A percentile compares a stretch with the other conserved stretches of the same genome.
Evolutionary conservation across 371 early-diverging fungal genomes (phyloP).

Genomic region (Mucor piriformis): DNA sequence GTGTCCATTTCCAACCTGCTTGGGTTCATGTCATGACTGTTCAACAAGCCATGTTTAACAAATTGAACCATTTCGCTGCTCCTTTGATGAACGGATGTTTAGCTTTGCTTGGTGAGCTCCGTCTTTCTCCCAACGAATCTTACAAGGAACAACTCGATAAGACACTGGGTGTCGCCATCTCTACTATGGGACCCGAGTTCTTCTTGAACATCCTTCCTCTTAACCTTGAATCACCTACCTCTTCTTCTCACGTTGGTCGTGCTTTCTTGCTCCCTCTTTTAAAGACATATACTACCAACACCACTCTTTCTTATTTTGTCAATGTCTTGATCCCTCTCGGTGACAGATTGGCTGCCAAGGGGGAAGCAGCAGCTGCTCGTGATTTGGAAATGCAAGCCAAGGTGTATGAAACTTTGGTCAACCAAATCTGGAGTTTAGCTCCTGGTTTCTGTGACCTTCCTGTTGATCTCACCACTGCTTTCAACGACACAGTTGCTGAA

Average conservation of each 20-base stretch:
- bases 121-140: slow-evolving; percentile 81
- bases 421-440: slow-evolving; percentile 90
- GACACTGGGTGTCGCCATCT: slow-evolving; percentile 79
- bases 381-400: slow-evolving; percentile 84
- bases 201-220: slow-evolving; percentile 85
- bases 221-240: slow-evolving; percentile 73
- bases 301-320: slow-evolving; percentile 79
- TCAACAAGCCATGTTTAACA: slow-evolving; percentile 74
- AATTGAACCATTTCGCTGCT: slow-evolving; percentile 68
- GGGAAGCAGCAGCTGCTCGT: slow-evolving; percentile 60
- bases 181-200: slow-evolving; percentile 78
- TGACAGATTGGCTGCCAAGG: slow-evolving; percentile 71
- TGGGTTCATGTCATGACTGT: slow-evolving; percentile 84
- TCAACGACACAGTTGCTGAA: slow-evolving; percentile 69
- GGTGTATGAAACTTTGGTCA: slow-evolving; percentile 84
- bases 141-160: slow-evolving; percentile 86
- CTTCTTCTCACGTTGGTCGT: slow-evolving; percentile 63
- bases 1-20: slow-evolving; percentile 77
- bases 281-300: slow-evolving; percentile 76
- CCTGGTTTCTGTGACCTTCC: slow-evolving; percentile 88
- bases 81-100: slow-evolving; percentile 68
- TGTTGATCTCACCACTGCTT: slow-evolving; percentile 64
- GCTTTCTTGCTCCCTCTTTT: slow-evolving; percentile 84
- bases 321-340: slow-evolving; percentile 76
- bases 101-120: slow-evolving; percentile 72